These are phyloP conservation scores for Licmophora abbreviata DNA, from an alignment of 108 stramenopile genomes.

Conservation along the genomic window DNA sequence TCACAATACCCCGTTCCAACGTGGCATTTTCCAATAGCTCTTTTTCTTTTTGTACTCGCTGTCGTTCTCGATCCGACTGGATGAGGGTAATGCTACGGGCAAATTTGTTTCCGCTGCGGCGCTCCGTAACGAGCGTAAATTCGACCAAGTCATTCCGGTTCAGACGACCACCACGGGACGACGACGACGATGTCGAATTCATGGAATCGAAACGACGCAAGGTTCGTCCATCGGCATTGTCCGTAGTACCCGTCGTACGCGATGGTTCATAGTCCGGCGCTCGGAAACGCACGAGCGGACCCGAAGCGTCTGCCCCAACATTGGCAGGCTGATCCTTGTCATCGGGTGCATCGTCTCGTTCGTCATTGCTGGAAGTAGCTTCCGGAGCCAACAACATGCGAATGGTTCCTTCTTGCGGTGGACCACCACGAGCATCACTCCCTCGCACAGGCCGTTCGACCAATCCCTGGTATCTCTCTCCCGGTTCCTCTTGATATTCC, in stretches of 20 bases:
- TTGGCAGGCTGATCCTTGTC: not conserved
- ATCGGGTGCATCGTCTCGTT: not conserved
- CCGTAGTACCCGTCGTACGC: not conserved
- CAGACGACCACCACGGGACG: slow-evolving; percentile 11
- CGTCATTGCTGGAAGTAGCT: slow-evolving; percentile 6
- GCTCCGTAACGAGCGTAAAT: slow-evolving; percentile 49
- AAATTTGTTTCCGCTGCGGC: slow-evolving; percentile 43
- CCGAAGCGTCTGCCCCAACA: not conserved
- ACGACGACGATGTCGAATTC: slow-evolving; percentile 1
- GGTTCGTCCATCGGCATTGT: not conserved
- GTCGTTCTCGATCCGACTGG: slow-evolving; percentile 55
- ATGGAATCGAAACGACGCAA: not conserved
- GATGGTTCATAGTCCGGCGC: not conserved
- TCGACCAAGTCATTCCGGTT: slow-evolving; percentile 50
- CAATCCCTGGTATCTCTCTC: slow-evolving; percentile 31
- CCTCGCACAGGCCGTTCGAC: slow-evolving; percentile 26
- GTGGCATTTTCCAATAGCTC: slow-evolving; percentile 48
- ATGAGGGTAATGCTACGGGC: slow-evolving; percentile 51
- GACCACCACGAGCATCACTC: not conserved
- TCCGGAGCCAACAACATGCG: slow-evolving; percentile 8
- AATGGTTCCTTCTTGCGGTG: slow-evolving; percentile 16
- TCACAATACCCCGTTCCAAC: slow-evolving; percentile 55
- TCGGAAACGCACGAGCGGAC: slow-evolving; percentile 12
- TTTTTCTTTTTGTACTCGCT: slow-evolving; percentile 25
- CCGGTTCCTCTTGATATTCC: slow-evolving; percentile 58